These are phyloP conservation scores for Fusarium nelsonii DNA, from an alignment of 2,329 filamentous ascomycete species.

Conservation along the genomic window DNA sequence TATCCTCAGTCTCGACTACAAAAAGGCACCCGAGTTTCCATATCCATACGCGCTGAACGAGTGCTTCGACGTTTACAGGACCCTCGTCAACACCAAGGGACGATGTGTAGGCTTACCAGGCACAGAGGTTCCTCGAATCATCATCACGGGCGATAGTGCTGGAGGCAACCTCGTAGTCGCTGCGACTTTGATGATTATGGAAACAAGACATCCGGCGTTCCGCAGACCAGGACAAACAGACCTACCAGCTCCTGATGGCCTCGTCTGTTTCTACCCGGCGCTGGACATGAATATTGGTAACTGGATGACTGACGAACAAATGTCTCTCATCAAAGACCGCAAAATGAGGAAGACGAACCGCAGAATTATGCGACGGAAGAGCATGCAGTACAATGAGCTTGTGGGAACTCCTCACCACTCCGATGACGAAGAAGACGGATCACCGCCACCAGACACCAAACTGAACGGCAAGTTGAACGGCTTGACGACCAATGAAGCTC, in stretches of 20 bases:
- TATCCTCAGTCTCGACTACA: conserved; percentile 89
- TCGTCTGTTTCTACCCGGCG: conserved; percentile 89
- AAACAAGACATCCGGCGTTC: conserved; percentile 68
- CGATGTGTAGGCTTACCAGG: conserved; percentile 61
- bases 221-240: conserved; percentile 58
- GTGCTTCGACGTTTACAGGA: conserved; percentile 61
- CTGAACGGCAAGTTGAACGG: not conserved
- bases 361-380: conserved; percentile 84
- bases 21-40: conserved; percentile 63
- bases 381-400: conserved; percentile 86
- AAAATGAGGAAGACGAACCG: conserved; percentile 81
- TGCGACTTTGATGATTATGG: conserved; percentile 88
- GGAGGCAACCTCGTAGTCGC: conserved; percentile 69
- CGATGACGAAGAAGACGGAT: conserved; percentile 74
- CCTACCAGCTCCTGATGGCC: conserved; percentile 80
- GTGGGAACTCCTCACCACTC: conserved; percentile 86
- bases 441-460: conserved; percentile 30
- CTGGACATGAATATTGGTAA: conserved; percentile 98
- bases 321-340: conserved; percentile 90
- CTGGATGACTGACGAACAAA: conserved; percentile 99
- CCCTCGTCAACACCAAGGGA: conserved; percentile 54
- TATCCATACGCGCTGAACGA: conserved; percentile 64
- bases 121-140: conserved; percentile 54
- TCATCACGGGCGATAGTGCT: conserved; percentile 63
- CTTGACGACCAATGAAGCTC: conserved; percentile 19